Percentiles rank a stretch among this genome's conserved stretches.
These are phyloP conservation scores for Mesotaenium endlicherianum DNA, from an alignment of 139 green algal genomes.

Conservation along the genomic window DNA sequence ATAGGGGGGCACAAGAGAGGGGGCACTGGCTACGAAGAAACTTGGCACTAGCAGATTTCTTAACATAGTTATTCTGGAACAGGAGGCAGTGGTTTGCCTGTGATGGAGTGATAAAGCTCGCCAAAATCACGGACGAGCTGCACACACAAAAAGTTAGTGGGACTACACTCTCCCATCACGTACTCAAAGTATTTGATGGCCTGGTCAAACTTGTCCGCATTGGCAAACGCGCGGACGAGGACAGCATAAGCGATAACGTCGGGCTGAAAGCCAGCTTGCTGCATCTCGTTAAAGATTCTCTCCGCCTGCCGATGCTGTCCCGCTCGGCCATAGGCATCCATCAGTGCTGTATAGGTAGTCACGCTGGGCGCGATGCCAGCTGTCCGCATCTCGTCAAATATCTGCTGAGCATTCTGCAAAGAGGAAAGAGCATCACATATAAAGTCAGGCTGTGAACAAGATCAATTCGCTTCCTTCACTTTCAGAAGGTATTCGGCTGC, in stretches of 20 bases:
- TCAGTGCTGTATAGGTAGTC: constrained; percentile 30
- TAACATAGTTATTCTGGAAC: too few relatives aligned
- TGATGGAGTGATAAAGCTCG: too few relatives aligned
- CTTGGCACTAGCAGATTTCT: too few relatives aligned
- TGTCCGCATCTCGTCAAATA: constrained; percentile 39
- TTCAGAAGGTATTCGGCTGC: too few relatives aligned
- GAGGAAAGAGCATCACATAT: neutral
- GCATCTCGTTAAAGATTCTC: constrained; percentile 9
- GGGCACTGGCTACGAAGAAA: too few relatives aligned
- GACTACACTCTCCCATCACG: constrained; percentile 5
- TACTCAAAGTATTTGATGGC: constrained; percentile 33
- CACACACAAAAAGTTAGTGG: too few relatives aligned
- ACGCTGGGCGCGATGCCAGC: constrained; percentile 33
- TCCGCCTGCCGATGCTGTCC: constrained; percentile 17
- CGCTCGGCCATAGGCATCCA: constrained; percentile 42
- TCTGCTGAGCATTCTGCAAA: constrained; percentile 13
- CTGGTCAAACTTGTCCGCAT: neutral
- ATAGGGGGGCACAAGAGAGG: too few relatives aligned
- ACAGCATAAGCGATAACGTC: constrained; percentile 28
- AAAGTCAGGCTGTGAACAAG: neutral
- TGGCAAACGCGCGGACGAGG: constrained; percentile 30
- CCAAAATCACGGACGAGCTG: too few relatives aligned
- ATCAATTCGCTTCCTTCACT: too few relatives aligned
- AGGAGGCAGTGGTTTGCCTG: too few relatives aligned
- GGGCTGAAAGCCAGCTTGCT: constrained; percentile 22